Percentiles rank a stretch among this genome's conserved stretches.
Evolutionary conservation across 441 rosid species (phyloP).

Genomic region (Euphorbia corollata): DNA sequence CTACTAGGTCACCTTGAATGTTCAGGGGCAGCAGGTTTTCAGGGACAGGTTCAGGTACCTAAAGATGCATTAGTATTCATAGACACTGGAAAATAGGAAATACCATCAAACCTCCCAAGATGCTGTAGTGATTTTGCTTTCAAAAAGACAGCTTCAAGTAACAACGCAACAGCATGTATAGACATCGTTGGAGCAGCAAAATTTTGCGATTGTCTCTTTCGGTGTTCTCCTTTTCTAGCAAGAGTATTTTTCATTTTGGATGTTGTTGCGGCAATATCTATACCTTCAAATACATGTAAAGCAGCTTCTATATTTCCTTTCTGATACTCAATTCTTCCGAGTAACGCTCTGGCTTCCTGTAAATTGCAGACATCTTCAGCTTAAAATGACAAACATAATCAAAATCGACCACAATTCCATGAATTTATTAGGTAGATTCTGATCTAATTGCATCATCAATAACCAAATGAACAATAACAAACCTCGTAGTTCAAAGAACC

Average conservation of each 20-base stretch:
- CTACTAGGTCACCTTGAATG: no score
- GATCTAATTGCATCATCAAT: background rate
- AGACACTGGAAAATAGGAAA: background rate
- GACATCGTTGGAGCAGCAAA: constrained; percentile 50
- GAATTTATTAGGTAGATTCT: background rate
- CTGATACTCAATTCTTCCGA: constrained; percentile 82
- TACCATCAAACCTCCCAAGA: constrained; percentile 65
- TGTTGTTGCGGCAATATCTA: constrained; percentile 51
- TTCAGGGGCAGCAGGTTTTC: no score
- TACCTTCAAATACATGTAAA: constrained; percentile 77
- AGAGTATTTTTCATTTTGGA: constrained; percentile 55
- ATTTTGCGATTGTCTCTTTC: constrained; percentile 39
- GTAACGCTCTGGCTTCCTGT: constrained; percentile 86
- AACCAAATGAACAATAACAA: background rate
- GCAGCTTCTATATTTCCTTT: constrained; percentile 83
- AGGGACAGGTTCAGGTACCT: no score
- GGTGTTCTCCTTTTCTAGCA: constrained; percentile 41
- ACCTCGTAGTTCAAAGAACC: constrained; percentile 82
- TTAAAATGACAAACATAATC: background rate
- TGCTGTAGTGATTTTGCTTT: constrained; percentile 75
- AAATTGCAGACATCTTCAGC: constrained; percentile 16
- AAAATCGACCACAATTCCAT: background rate
- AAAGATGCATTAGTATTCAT: no score
- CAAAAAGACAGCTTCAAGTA: constrained; percentile 70
- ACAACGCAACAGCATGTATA: constrained; percentile 35